A percentile compares a stretch with the other conserved stretches of the same genome.
These are phyloP conservation scores for Marvania coccoides DNA, from an alignment of 139 green algal species.

Conservation along the genomic window DNA sequence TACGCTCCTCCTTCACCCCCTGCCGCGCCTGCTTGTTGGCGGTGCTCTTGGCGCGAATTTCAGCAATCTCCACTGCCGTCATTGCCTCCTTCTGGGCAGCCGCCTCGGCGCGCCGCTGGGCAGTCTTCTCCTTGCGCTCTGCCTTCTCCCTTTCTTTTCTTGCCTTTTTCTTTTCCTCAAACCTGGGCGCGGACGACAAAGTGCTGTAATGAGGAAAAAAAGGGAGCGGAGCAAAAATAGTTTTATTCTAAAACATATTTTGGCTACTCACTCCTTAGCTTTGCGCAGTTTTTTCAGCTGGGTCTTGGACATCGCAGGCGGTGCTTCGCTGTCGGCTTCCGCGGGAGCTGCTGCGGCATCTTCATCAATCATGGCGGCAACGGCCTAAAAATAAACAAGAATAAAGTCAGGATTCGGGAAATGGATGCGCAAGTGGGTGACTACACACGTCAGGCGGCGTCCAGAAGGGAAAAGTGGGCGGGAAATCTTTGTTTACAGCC, in stretches of 20 bases:
- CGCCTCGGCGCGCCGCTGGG: not conserved
- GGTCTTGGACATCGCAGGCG: slow-evolving; percentile 7
- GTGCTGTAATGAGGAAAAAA: not conserved
- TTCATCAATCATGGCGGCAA: too few relatives aligned
- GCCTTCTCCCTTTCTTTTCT: slow-evolving; percentile 14
- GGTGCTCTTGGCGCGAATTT: not conserved
- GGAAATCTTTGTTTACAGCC: too few relatives aligned
- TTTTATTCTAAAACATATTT: not conserved
- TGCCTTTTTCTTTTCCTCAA: slow-evolving; percentile 2
- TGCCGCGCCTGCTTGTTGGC: slow-evolving; percentile 1
- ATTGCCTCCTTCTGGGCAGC: not conserved
- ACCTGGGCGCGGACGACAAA: not conserved
- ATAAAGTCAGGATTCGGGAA: too few relatives aligned
- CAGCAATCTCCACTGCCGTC: not conserved
- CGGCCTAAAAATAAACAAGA: too few relatives aligned
- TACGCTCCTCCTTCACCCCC: not conserved
- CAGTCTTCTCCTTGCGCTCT: slow-evolving; percentile 5
- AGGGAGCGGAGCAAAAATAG: too few relatives aligned
- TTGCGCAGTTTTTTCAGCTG: slow-evolving; percentile 18
- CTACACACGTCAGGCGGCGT: too few relatives aligned
- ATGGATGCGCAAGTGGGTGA: too few relatives aligned
- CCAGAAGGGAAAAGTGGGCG: too few relatives aligned
- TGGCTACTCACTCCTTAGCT: slow-evolving; percentile 5
- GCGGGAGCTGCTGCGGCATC: too few relatives aligned
- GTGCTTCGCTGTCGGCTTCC: too few relatives aligned